Conservation (phyloP, 75 land plant species). For the Sequoiadendron giganteum region DNA sequence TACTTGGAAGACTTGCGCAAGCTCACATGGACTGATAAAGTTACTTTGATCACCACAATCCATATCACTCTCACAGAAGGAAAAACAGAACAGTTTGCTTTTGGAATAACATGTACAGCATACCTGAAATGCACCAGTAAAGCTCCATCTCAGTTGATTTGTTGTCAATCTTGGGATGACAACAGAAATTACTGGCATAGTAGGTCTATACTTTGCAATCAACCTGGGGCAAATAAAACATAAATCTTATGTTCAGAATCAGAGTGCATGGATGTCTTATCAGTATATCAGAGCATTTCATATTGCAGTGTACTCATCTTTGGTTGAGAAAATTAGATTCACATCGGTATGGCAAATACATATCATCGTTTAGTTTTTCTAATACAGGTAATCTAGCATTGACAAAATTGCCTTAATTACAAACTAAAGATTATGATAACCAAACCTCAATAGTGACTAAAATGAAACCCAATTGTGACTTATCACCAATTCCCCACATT, state of each 20-base stretch:
- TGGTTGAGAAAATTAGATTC: not conserved
- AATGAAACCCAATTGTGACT: not conserved
- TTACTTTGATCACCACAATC: not conserved
- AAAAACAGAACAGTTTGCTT: not conserved
- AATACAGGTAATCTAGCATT: not conserved
- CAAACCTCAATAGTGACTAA: not conserved
- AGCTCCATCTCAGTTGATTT: slow-evolving; percentile 35
- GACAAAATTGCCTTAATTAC: not conserved
- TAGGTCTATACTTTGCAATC: slow-evolving; percentile 40
- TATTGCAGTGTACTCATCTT: not conserved
- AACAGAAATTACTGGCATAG: slow-evolving; percentile 37
- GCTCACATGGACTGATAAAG: not conserved
- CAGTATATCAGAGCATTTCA: not conserved
- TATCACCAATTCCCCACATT: not conserved
- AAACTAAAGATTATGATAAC: not conserved
- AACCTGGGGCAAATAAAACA: slow-evolving; percentile 21
- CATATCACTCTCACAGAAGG: not conserved
- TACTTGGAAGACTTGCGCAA: too few species aligned
- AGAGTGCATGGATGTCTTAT: not conserved
- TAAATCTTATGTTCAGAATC: not conserved
- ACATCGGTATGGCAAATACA: not conserved
- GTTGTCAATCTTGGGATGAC: slow-evolving; percentile 35
- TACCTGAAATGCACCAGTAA: slow-evolving; percentile 39
- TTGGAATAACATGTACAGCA: not conserved
- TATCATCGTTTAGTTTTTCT: not conserved